These are phyloP conservation scores for Pestalotiopsis sp. DNA, from an alignment of 2,329 filamentous ascomycete genomes.

Conservation along the genomic window DNA sequence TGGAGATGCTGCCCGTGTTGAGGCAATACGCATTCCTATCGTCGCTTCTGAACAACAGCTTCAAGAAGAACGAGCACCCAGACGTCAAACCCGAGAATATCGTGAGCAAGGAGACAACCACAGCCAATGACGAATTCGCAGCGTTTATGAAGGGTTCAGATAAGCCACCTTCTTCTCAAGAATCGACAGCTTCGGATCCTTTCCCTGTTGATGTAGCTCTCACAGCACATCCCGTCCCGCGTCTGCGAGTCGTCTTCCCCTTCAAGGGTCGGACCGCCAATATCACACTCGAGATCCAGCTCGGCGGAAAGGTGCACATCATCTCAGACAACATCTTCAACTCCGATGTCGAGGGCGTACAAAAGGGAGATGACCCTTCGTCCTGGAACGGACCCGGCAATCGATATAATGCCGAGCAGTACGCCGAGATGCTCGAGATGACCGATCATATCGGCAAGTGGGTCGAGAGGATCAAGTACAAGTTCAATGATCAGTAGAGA, in stretches of 20 bases:
- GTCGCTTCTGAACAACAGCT: conserved; percentile 64
- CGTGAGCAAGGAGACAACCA: conserved; percentile 22
- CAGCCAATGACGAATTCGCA: conserved; percentile 23
- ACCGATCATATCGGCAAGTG: conserved; percentile 56
- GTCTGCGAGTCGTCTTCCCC: conserved; percentile 57
- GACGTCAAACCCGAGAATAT: conserved; percentile 18
- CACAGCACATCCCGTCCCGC: conserved; percentile 50
- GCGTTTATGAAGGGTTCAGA: conserved; percentile 16
- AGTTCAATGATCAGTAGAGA: conserved; percentile 20
- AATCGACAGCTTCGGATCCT: conserved; percentile 13
- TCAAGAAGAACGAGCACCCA: conserved; percentile 41
- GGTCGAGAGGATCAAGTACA: conserved; percentile 32
- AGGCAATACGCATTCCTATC: conserved; percentile 76
- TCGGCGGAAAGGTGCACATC: conserved; percentile 62
- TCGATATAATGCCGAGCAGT: conserved; percentile 41
- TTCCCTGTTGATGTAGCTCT: conserved; percentile 56
- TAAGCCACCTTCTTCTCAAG: conserved; percentile 9
- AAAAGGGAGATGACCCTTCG: conserved; percentile 21
- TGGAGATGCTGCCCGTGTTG: conserved; percentile 72
- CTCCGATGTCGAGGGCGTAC: conserved; percentile 19
- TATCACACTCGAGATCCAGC: conserved; percentile 60
- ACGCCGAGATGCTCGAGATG: conserved; percentile 49
- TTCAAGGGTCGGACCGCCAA: conserved; percentile 51
- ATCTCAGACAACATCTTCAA: conserved; percentile 58
- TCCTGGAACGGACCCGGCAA: conserved; percentile 27